Conservation (phyloP, 2,329 filamentous ascomycete genomes). For the Ophiostoma australiae region DNA sequence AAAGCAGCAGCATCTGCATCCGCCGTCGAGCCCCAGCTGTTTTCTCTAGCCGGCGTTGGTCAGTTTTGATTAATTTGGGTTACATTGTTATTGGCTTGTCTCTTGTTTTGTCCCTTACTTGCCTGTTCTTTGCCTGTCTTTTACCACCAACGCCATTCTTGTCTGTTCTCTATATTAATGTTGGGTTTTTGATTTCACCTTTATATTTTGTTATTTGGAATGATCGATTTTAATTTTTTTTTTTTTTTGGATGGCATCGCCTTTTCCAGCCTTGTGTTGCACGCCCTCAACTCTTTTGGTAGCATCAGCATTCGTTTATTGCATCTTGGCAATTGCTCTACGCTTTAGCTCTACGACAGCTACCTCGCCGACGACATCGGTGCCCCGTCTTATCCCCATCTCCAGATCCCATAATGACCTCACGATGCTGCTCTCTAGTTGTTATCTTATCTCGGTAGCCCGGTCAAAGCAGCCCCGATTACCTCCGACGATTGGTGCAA, state of each 20-base stretch:
- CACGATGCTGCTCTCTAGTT: background rate
- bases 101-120: background rate
- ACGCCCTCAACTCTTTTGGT: background rate
- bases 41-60: slow-evolving; percentile 24
- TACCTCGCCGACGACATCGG: background rate
- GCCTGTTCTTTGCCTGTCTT: background rate
- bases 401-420: background rate
- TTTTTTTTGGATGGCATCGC: background rate
- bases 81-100: background rate
- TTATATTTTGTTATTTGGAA: background rate
- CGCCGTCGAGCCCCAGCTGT: slow-evolving; percentile 22
- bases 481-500: background rate
- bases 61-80: slow-evolving; percentile 6
- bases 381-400: background rate
- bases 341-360: background rate
- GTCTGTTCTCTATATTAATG: background rate
- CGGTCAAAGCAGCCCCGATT: slow-evolving; percentile 11
- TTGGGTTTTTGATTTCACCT: background rate
- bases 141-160: background rate
- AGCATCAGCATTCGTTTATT: background rate
- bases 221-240: background rate
- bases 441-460: slow-evolving; percentile 7
- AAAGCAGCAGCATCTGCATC: slow-evolving; percentile 10
- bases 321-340: background rate
- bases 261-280: background rate